These are phyloP conservation scores for Erodium maritimum DNA, from an alignment of 345 rosid species.

Conservation along the genomic window DNA sequence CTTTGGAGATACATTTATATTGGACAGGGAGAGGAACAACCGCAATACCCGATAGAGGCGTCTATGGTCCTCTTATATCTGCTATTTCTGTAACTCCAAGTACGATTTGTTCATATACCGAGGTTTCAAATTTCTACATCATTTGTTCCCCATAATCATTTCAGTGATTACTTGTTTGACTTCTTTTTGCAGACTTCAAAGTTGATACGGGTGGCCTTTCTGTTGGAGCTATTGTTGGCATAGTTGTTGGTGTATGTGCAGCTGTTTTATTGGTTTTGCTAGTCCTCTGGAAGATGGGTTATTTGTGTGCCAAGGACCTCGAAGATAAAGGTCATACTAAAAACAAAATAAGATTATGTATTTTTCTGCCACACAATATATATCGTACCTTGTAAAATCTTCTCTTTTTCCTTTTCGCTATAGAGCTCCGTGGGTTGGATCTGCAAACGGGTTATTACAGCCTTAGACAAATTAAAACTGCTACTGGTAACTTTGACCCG, in stretches of 20 bases:
- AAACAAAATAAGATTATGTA: too few relatives aligned
- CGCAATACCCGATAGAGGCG: conserved; percentile 50
- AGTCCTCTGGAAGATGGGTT: conserved; percentile 36
- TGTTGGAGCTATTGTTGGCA: conserved; percentile 56
- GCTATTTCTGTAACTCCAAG: conserved; percentile 69
- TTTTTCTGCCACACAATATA: too few relatives aligned
- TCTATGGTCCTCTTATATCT: conserved; percentile 82
- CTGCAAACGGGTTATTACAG: conserved; percentile 16
- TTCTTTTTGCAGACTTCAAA: conserved; percentile 35
- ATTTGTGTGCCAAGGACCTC: conserved; percentile 38
- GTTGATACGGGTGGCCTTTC: conserved; percentile 49
- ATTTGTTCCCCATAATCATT: neutral
- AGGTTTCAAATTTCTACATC: neutral
- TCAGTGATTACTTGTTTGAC: neutral
- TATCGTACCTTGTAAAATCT: neutral
- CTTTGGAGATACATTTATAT: conserved; percentile 59
- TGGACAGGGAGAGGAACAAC: conserved; percentile 85
- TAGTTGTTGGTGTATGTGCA: conserved; percentile 40
- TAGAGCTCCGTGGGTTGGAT: conserved; percentile 10
- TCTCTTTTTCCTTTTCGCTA: neutral
- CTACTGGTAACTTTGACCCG: conserved; percentile 12
- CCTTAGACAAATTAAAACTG: conserved; percentile 16
- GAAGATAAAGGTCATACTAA: conserved; percentile 43
- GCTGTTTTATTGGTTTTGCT: conserved; percentile 26
- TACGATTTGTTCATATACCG: conserved; percentile 19